Base-by-base conservation (phyloP, 2,329 filamentous ascomycete genomes). In the Raffaelea arxii region DNA sequence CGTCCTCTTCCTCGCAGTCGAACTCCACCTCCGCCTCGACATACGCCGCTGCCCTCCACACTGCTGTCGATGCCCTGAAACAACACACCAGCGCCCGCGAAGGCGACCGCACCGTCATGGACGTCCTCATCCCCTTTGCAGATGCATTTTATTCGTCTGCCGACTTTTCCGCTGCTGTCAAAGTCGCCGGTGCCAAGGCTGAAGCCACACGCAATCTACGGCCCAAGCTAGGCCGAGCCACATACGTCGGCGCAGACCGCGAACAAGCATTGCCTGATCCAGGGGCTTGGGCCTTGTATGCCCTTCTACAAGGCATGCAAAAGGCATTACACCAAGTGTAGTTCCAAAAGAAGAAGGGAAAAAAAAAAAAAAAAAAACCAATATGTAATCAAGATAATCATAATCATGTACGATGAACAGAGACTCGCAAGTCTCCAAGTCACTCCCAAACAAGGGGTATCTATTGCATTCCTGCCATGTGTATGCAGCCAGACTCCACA, bases 191-290 rank as follows among this genome's bases (percentile, higher is more conserved):
- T 54, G 71, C 80, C 44, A 90, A 83, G 1, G 84, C 89, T 4
- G 83, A 91, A 52, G 78, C 77, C 22, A 97, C 91, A 16, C 94
- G 89, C 69, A 84, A 83, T n/a, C 95, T 97, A 89, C 80, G 84
- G 62, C 86, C 91, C 36, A 91, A 82, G 55, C 69, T 97, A 32
- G 92, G 91, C 6, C 70, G 87, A 48, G 80, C 83, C 3, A 86
- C 91, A 11, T 94, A 94, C 62, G 79, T 94, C 44, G 86, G 84
- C 51, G 84, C 83, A 50, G 76, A 70, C 60, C 84, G 83, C 19
- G 89, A 74, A 68, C 79, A 78, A 66, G 68, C 85, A 81, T 82
- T 42, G 82, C 45, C 40, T 4, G 40, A 47, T 59, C 82, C 82
- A 0, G 82, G 82, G 27, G 82, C 82, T 30, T 78, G 80, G 69